Evolutionary conservation across 306 rosid species (phyloP).

Genomic region (Dalbergia cochinchinensis): DNA sequence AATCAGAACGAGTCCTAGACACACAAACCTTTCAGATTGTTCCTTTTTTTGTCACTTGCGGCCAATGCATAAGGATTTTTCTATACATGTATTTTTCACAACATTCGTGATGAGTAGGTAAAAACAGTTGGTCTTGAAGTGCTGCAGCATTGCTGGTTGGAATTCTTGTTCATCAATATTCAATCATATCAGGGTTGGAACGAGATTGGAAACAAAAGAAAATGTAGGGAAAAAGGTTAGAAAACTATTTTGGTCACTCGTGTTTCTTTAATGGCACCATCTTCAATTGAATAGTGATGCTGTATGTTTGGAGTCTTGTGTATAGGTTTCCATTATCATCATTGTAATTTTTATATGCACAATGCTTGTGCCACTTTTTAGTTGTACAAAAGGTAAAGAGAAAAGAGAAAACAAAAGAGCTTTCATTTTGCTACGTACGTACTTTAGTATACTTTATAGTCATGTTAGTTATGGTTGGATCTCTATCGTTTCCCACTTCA

Average conservation of each 20-base stretch:
- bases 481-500: slow-evolving; percentile 34
- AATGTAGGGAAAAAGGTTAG: slow-evolving; percentile 16
- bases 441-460: slow-evolving; percentile 10
- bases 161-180: slow-evolving; percentile 18
- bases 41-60: slow-evolving; percentile 47
- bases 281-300: slow-evolving; percentile 45
- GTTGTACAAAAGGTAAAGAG: slow-evolving; percentile 39
- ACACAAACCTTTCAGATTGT: slow-evolving; percentile 31
- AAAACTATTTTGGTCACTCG: slow-evolving; percentile 35
- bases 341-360: slow-evolving; percentile 35
- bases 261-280: slow-evolving; percentile 52
- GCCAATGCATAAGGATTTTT: slow-evolving; percentile 45
- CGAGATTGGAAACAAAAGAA: not conserved
- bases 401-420: not conserved
- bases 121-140: slow-evolving; percentile 29
- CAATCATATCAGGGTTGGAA: slow-evolving; percentile 14
- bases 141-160: not conserved
- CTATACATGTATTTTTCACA: slow-evolving; percentile 31
- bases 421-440: slow-evolving; percentile 21
- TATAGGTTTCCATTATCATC: slow-evolving; percentile 25
- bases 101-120: slow-evolving; percentile 34
- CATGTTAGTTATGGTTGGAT: slow-evolving; percentile 33
- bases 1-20: slow-evolving; percentile 66
- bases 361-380: slow-evolving; percentile 37
- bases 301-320: slow-evolving; percentile 36